phyloP scores from a whole-genome alignment of 345 rosid species.

The Aquilaria yunnanensis region DNA sequence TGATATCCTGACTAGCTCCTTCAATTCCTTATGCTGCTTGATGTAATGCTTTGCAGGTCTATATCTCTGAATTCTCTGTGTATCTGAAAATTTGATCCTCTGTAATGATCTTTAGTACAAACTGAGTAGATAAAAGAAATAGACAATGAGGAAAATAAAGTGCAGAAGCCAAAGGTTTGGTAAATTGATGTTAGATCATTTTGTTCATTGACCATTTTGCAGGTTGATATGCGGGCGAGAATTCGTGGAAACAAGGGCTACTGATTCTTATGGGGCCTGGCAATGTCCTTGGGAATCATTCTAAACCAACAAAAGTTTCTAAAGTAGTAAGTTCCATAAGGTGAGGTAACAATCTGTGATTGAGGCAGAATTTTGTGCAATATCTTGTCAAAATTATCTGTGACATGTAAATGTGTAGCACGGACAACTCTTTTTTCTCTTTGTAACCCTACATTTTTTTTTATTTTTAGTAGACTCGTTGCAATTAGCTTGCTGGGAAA shows the following conservation, averaged over 20 bases:
- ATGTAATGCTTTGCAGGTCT: background rate
- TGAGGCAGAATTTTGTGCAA: background rate
- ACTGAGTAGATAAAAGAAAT: background rate
- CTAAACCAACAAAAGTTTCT: background rate
- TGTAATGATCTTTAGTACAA: too few species aligned
- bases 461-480: too few species aligned
- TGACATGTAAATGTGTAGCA: background rate
- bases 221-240: conserved; percentile 99
- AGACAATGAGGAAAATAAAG: background rate
- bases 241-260: conserved; percentile 96
- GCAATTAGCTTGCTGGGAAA: too few species aligned
- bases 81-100: background rate
- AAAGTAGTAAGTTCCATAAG: too few species aligned
- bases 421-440: background rate
- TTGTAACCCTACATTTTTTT: background rate
- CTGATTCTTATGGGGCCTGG: conserved; percentile 17
- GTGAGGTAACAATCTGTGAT: background rate
- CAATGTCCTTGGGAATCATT: background rate
- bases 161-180: background rate
- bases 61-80: background rate
- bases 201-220: conserved; percentile 1
- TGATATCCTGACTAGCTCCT: too few species aligned
- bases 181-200: conserved; percentile 6
- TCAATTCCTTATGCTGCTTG: too few species aligned
- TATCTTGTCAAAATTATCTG: background rate